Base-by-base conservation (phyloP, 2,329 filamentous ascomycete genomes). In the Neofusicoccum laricinum region DNA sequence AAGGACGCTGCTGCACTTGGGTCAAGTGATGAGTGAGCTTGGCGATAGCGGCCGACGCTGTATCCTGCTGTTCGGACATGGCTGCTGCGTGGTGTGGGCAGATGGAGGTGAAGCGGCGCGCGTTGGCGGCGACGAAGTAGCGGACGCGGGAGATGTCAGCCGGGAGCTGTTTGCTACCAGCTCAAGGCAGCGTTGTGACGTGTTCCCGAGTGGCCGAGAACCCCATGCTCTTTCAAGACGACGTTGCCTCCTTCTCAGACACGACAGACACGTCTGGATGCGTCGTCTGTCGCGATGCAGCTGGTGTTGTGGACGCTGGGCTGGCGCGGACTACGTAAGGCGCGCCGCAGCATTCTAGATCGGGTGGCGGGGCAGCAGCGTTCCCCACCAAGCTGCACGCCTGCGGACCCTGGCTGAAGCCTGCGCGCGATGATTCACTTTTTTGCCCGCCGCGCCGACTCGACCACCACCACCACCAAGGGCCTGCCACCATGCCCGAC, bases 21-120 rank as follows among this genome's bases (percentile, higher is more conserved):
- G 77, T 74, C 32, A 85, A 75, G 68, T 85, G 82, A 19, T 68
- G 67, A 46, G 77, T 74, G n/a, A 80, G 72, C 36, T 40, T 36
- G 17, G 51, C 45, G 25, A 64, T 12, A 21, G 63, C 53, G n/a
- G 36, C 43, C 11, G 12, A 21, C 21, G 48, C 63, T 15, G 36
- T 7, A 10, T 64, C 53, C 19, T 21, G 41, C 14, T 41, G 43
- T 49, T n/a, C 46, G 15, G 58, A 55, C 61, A 63, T 53, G 38
- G 49, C 21, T 14, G 61, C 7, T 46, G 34, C 8, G 17, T 3
- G 49, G 10, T 7, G 48, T 8, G 4, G 49, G 40, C 7, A n/a
- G 38, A 32, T 30, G 30, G 30, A 2, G 46, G 32, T 1, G 10
- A 36, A 40, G 15, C 15, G 14, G 38, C 25, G 19, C 38, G 48